phyloP scores from a whole-genome alignment of 2,329 filamentous ascomycete species.

The Neofusicoccum kwambonambiense region DNA sequence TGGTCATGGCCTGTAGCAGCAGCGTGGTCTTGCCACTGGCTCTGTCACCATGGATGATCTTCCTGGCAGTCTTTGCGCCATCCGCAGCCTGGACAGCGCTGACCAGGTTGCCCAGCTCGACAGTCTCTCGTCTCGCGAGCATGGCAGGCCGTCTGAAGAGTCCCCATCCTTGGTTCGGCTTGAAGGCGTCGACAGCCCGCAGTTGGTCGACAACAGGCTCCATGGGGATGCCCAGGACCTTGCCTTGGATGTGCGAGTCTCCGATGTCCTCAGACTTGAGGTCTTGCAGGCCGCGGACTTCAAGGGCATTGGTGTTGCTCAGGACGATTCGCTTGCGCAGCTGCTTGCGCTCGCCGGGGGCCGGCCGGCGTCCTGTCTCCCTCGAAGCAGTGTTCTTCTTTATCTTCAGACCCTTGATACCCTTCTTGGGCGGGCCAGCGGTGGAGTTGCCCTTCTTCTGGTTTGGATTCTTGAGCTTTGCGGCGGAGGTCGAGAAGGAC shows the following conservation, averaged over 20 bases:
- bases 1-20: conserved; percentile 77
- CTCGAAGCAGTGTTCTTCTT: conserved; percentile 33
- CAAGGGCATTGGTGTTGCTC: conserved; percentile 89
- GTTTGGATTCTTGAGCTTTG: conserved; percentile 27
- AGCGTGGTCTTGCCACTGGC: conserved; percentile 84
- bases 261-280: conserved; percentile 55
- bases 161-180: conserved; percentile 82
- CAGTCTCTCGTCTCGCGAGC: conserved; percentile 75
- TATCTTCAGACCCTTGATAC: conserved; percentile 40
- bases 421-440: conserved; percentile 33
- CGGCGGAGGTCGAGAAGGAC: conserved; percentile 36
- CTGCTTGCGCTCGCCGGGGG: conserved; percentile 79
- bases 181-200: conserved; percentile 84
- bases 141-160: conserved; percentile 80
- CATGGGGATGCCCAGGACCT: conserved; percentile 65
- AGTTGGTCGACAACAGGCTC: conserved; percentile 73
- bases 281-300: conserved; percentile 66
- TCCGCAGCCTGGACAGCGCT: conserved; percentile 55
- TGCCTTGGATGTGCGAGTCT: conserved; percentile 52
- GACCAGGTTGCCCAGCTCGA: conserved; percentile 60
- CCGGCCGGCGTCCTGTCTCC: conserved; percentile 55
- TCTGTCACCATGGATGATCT: conserved; percentile 71
- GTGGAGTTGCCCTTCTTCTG: conserved; percentile 29
- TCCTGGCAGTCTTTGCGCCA: conserved; percentile 55
- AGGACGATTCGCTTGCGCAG: conserved; percentile 85